Evolutionary conservation across 2,329 filamentous ascomycete genomes (phyloP), one percentile per base, ranked within the genome.

Genomic region (Penicillium fuscoglaucum): DNA sequence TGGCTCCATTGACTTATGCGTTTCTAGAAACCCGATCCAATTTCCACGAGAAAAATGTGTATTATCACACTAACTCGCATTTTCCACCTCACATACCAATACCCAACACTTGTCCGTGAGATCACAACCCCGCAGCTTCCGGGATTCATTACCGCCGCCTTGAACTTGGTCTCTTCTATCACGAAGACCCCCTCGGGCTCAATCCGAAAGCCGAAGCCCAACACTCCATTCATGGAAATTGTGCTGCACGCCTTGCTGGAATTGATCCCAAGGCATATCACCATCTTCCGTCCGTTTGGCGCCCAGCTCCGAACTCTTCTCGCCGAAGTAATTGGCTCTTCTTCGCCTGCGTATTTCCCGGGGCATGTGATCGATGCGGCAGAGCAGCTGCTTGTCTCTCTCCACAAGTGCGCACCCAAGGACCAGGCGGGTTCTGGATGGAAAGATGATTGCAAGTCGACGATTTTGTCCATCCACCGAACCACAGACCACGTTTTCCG

Each of bases 61-160:
- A 80, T 96, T 50, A 84, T 95, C 61, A 86, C 90, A 15, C 79
- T 97, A 61, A 90, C 90, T 21, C 88, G 90, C 69, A 92, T 97
- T 66, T 97, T 95, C 77, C 83, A 87, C 65, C 83, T 95, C 37
- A 89, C 93, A 41, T 90, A 92, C 70, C 86, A 88, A 39, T 92
- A 92, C 70, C 90, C 89, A 59, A 95, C 91, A 9, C 80, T 97
- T 53, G 82, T 93, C 45, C 84, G 93, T 66, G 93, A 97, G 72
- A 90, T 97, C 60, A 93, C 90, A 1, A 96, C 92, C 0, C 91
- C 91, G 3, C 90, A 86, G 3, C 78, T 97, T 21, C 86, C 90
- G 1, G 78, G 83, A 1, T 96, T 93, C 68, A 83, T 93, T 46
- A 87, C 85, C 0, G 82, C 88, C 3, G 91, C 89, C 66, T 75